A percentile compares a stretch with the other conserved stretches of the same genome.
These are phyloP conservation scores for Stachybotrys elegans DNA, from an alignment of 2,329 filamentous ascomycete species.

Conservation along the genomic window DNA sequence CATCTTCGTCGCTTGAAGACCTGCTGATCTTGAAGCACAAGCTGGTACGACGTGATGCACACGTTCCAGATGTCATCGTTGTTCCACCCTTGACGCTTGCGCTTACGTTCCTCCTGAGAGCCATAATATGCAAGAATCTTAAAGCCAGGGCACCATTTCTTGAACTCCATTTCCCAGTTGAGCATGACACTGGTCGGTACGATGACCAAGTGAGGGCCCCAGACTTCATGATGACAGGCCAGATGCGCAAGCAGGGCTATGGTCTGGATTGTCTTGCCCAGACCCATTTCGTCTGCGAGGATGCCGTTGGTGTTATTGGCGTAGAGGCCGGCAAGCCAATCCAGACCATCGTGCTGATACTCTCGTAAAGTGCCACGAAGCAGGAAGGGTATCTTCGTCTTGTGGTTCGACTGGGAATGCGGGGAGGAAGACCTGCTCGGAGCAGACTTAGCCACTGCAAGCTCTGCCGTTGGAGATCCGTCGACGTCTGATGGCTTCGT, in stretches of 20 bases:
- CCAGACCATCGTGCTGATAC: constrained; percentile 94
- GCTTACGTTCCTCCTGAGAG: constrained; percentile 82
- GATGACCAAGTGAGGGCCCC: constrained; percentile 93
- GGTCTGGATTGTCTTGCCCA: constrained; percentile 97
- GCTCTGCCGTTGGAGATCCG: constrained; percentile 32
- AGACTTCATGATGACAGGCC: constrained; percentile 82
- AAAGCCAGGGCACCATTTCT: constrained; percentile 97
- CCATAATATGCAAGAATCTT: constrained; percentile 98
- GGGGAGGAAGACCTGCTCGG: constrained; percentile 29
- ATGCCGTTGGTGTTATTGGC: constrained; percentile 93
- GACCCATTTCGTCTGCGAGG: constrained; percentile 94
- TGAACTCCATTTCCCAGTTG: constrained; percentile 99
- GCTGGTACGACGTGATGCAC: constrained; percentile 94
- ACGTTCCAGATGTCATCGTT: constrained; percentile 95
- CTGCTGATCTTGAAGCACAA: constrained; percentile 89
- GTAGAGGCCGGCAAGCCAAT: constrained; percentile 94
- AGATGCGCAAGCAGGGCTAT: constrained; percentile 91
- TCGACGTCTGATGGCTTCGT: constrained; percentile 47
- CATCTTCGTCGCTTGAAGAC: constrained; percentile 89
- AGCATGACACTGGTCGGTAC: constrained; percentile 98
- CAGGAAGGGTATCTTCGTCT: constrained; percentile 74
- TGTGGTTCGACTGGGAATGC: constrained; percentile 33
- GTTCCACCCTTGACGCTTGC: constrained; percentile 89
- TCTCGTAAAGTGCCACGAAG: constrained; percentile 85
- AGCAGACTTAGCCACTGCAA: constrained; percentile 21